Evolutionary conservation across 192 early-diverging fungal species (phyloP).

Genomic region (Umbelopsis sp.): DNA sequence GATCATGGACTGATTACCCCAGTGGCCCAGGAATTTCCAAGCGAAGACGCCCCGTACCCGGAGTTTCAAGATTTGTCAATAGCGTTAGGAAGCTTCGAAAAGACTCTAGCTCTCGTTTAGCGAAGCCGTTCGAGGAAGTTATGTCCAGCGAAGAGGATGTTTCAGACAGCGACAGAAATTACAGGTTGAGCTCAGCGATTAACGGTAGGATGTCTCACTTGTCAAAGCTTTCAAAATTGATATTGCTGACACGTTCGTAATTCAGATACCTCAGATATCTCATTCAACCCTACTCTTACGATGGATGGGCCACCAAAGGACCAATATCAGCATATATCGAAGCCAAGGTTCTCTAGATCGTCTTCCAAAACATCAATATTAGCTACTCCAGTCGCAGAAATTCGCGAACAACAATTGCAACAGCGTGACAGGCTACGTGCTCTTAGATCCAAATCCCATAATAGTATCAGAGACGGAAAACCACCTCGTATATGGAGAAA

Average conservation of each 20-base stretch:
- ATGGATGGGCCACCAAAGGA: neutral
- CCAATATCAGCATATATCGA: neutral
- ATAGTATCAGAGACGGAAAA: neutral
- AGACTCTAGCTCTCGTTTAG: neutral
- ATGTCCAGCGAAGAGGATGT: constrained; percentile 8
- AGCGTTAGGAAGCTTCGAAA: constrained; percentile 1
- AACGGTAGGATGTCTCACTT: neutral
- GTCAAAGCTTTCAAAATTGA: too few relatives aligned
- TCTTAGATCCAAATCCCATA: neutral
- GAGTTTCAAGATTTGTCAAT: neutral
- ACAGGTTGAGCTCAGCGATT: neutral
- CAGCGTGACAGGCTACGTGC: neutral
- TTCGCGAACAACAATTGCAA: neutral
- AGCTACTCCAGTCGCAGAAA: neutral
- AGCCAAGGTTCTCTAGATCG: neutral
- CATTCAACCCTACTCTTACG: neutral
- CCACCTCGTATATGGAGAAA: neutral
- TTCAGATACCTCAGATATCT: neutral
- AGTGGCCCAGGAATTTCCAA: neutral
- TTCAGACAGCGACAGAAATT: constrained; percentile 19
- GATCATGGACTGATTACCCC: constrained; percentile 5
- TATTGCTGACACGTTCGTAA: neutral
- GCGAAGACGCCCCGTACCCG: neutral
- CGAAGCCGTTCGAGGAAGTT: neutral
- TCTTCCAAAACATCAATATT: neutral